Base-by-base conservation (phyloP, 169 alveolate species). In the Eimeria acervulina region DNA sequence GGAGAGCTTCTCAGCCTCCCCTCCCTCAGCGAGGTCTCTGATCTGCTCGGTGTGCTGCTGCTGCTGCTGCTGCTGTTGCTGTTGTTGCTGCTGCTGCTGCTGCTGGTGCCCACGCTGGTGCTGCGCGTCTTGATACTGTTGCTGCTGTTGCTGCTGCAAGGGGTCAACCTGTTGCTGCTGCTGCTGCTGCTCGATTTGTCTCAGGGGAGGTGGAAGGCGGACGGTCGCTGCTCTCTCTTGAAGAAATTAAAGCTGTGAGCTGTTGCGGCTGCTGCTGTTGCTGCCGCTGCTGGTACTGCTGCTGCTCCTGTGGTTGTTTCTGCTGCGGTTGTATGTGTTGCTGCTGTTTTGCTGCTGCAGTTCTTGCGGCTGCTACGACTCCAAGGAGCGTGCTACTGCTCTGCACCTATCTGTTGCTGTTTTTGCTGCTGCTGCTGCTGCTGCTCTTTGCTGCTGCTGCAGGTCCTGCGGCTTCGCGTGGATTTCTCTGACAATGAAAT, bases 1-100 rank as follows among this genome's bases (percentile, higher is more conserved):
- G 80, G 80, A 68, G 80, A 68, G n/a, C 80, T 68, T 68, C 80
- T 68, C 33, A 68, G 80, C 80, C 80, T 68, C n/a, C 80, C 80
- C 33, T 68, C 80, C n/a, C 80, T 68, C n/a, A 68, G n/a, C 26
- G 80, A 68, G n/a, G 80, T 68, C 33, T n/a, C 80, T 68, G 80
- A 68, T 23, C 80, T 68, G 33, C 80, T 68, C 15, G 80, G 80
- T 68, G 40, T 15, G 80, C 40, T 68, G 80, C 80, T 23, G 80
- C 80, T 68, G 80, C 80, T 23, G 80, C 33, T 68, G 80, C 80
- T 17, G 80, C 80, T 68, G 40, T 15, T 68, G 80, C 80, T n/a
- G 80, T 33, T 68, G 80, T 21, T 68, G 80, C 80, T 17, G 40
- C n/a, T 8, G 33, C 80, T 19, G 66, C 19, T 52, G 66, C 66